Conservation (phyloP, 1,139 yeast species). For the Taiozyma sp. region DNA sequence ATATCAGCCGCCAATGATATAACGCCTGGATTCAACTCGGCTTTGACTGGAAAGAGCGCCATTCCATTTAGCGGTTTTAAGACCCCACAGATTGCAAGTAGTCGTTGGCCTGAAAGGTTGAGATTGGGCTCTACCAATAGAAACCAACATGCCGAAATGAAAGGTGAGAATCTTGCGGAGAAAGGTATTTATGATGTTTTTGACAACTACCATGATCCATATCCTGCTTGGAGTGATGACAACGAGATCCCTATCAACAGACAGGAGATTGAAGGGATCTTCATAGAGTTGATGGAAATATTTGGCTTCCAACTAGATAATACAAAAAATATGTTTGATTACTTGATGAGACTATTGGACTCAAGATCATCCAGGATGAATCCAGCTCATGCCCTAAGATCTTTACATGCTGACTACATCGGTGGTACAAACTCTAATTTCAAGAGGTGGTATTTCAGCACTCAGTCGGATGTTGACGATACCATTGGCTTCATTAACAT, state of each 20-base stretch:
- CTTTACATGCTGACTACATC: conserved; percentile 60
- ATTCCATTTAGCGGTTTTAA: conserved; percentile 48
- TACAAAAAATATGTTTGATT: conserved; percentile 56
- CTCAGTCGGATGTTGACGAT: conserved; percentile 53
- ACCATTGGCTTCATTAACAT: conserved; percentile 34
- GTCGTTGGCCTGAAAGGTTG: conserved; percentile 38
- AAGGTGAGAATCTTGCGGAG: conserved; percentile 35
- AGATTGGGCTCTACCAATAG: conserved; percentile 28
- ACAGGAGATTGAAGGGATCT: conserved; percentile 52
- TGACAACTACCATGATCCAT: conserved; percentile 42
- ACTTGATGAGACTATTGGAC: conserved; percentile 49
- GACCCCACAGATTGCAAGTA: conserved; percentile 42
- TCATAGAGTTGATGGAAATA: conserved; percentile 41
- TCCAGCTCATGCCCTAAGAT: conserved; percentile 43
- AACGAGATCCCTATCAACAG: conserved; percentile 34
- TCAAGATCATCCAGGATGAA: conserved; percentile 58
- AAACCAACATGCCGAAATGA: conserved; percentile 19
- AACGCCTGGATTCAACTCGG: conserved; percentile 25
- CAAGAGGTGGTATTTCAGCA: conserved; percentile 63
- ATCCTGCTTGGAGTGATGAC: conserved; percentile 53
- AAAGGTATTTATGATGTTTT: conserved; percentile 37
- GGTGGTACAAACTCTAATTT: conserved; percentile 60
- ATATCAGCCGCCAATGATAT: conserved; percentile 14
- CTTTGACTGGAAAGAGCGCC: conserved; percentile 33
- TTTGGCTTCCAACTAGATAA: conserved; percentile 60